These are phyloP conservation scores for Simplicillium aogashimaense DNA, from an alignment of 2,329 filamentous ascomycete genomes.

Conservation along the genomic window DNA sequence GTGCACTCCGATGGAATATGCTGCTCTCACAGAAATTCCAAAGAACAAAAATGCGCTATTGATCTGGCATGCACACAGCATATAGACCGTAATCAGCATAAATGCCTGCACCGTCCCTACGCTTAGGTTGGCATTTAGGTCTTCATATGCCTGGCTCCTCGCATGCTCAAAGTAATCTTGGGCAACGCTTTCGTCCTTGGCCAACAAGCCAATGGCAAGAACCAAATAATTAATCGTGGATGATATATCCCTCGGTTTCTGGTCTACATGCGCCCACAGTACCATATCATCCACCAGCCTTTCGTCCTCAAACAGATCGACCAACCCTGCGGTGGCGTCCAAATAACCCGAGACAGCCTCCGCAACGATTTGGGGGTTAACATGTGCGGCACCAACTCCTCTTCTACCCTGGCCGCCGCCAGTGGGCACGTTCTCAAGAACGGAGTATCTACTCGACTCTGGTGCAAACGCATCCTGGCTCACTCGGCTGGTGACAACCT, in stretches of 20 bases:
- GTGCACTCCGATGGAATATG: conserved; percentile 43
- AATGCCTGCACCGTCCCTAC: conserved; percentile 41
- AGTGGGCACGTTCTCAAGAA: conserved; percentile 32
- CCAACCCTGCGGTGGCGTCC: conserved; percentile 31
- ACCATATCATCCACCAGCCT: conserved; percentile 28
- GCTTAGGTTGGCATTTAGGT: conserved; percentile 34
- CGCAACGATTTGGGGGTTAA: too few species aligned
- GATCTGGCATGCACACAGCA: conserved; percentile 44
- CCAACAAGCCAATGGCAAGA: conserved; percentile 37
- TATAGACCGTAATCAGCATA: conserved; percentile 40
- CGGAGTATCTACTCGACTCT: conserved; percentile 37
- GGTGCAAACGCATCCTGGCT: conserved; percentile 40
- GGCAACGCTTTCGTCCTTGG: conserved; percentile 27
- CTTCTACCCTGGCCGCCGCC: too few species aligned
- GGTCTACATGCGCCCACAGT: conserved; percentile 27
- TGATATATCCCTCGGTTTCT: conserved; percentile 22
- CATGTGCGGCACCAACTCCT: too few species aligned
- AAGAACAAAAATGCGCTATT: conserved; percentile 46
- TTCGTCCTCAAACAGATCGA: conserved; percentile 36
- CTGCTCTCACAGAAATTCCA: conserved; percentile 40
- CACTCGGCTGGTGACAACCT: conserved; percentile 38
- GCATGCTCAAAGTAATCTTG: conserved; percentile 40
- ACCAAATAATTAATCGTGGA: conserved; percentile 38
- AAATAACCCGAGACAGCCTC: conserved; percentile 16
- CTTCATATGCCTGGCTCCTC: conserved; percentile 31